Evolutionary conservation across 768 basidiomycete species (phyloP).

Genomic region (Naganishia friedmannii): DNA sequence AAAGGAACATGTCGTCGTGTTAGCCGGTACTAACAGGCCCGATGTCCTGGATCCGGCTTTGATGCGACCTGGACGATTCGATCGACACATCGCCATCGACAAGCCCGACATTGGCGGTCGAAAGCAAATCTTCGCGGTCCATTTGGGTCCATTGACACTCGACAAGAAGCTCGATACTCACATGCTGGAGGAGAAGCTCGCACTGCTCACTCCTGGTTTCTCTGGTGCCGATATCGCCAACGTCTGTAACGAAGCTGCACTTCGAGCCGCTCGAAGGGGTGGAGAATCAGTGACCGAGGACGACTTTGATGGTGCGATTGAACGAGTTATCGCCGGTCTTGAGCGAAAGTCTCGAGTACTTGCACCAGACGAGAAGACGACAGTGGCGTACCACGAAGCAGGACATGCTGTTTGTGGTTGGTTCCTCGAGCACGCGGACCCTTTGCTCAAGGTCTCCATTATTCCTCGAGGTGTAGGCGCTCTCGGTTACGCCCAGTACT

Average conservation of each 20-base stretch:
- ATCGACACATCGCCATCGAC: slow-evolving; percentile 92
- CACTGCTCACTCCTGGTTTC: slow-evolving; percentile 94
- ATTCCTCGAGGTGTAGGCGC: slow-evolving; percentile 95
- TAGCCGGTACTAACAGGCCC: slow-evolving; percentile 93
- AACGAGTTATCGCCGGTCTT: slow-evolving; percentile 93
- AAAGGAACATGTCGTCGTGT: slow-evolving; percentile 91
- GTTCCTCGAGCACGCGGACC: slow-evolving; percentile 97
- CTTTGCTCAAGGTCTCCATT: slow-evolving; percentile 94
- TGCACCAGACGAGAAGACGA: slow-evolving; percentile 94
- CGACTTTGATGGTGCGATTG: slow-evolving; percentile 96
- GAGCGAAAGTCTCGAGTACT: slow-evolving; percentile 93
- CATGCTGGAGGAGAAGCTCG: slow-evolving; percentile 81
- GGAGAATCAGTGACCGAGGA: slow-evolving; percentile 73
- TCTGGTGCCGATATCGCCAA: slow-evolving; percentile 99
- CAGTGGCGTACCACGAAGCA: slow-evolving; percentile 97
- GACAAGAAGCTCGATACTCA: slow-evolving; percentile 48
- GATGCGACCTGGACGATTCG: slow-evolving; percentile 96
- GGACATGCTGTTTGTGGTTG: slow-evolving; percentile 98
- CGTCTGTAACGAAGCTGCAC: slow-evolving; percentile 95
- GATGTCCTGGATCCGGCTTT: slow-evolving; percentile 94
- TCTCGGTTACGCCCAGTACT: slow-evolving; percentile 94
- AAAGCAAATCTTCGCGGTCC: slow-evolving; percentile 88
- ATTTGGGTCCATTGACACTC: slow-evolving; percentile 78
- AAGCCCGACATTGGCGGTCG: slow-evolving; percentile 91
- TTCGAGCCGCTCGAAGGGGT: slow-evolving; percentile 83